These are phyloP conservation scores for Ammopiptanthus mongolicus DNA, from an alignment of 306 rosid species.

Conservation along the genomic window DNA sequence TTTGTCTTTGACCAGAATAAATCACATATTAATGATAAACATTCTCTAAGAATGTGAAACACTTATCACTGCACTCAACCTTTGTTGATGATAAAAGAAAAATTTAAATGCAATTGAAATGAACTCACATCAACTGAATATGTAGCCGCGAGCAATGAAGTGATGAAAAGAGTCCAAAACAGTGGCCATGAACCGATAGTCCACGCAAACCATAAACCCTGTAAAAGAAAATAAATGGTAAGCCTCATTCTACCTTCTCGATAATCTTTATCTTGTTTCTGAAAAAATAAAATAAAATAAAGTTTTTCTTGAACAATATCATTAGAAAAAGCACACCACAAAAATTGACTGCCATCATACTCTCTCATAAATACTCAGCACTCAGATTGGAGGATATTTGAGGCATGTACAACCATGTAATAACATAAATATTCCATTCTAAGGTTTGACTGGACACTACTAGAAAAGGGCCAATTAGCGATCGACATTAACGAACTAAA, in stretches of 20 bases:
- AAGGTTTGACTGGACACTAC: background rate
- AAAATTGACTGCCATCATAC: background rate
- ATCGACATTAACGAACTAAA: too few species aligned
- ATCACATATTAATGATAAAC: too few species aligned
- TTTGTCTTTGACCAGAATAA: too few species aligned
- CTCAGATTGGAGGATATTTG: background rate
- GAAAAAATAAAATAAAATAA: too few species aligned
- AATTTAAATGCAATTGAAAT: background rate
- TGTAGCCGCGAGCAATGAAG: slow-evolving; percentile 58
- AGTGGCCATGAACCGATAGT: slow-evolving; percentile 76
- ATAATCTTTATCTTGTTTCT: background rate
- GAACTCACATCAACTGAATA: slow-evolving; percentile 64
- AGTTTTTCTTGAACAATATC: background rate
- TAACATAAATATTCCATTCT: background rate
- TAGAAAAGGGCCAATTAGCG: too few species aligned
- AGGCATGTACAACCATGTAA: background rate
- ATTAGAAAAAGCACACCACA: background rate
- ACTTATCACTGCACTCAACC: background rate
- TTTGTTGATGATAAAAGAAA: background rate
- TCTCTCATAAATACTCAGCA: background rate
- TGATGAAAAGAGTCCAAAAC: slow-evolving; percentile 63
- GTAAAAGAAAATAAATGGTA: slow-evolving; percentile 15
- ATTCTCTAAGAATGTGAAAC: too few species aligned
- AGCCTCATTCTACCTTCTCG: background rate
- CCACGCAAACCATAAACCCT: slow-evolving; percentile 67